Percentiles rank a stretch among this genome's conserved stretches.
These are phyloP conservation scores for Flaveria bidentis DNA, from an alignment of 129 eudicot species.

Conservation along the genomic window DNA sequence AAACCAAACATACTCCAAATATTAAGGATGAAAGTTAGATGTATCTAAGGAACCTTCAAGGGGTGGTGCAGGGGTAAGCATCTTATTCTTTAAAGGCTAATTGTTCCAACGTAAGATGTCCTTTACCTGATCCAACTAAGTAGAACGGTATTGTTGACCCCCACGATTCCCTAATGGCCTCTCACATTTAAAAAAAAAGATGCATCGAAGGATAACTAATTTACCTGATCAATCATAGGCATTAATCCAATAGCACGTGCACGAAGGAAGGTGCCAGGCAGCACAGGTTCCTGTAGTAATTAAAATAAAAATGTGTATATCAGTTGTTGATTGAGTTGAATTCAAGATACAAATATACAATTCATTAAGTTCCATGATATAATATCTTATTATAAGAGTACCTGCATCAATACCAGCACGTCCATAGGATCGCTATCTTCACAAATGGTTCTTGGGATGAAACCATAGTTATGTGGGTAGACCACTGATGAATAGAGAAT, in stretches of 20 bases:
- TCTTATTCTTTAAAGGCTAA: not conserved
- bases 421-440: slow-evolving; percentile 97
- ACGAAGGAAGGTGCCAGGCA: slow-evolving; percentile 86
- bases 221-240: slow-evolving; percentile 99
- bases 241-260: slow-evolving; percentile 96
- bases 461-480: slow-evolving; percentile 97
- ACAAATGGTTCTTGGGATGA: slow-evolving; percentile 88
- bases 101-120: not conserved
- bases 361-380: not conserved
- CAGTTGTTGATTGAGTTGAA: slow-evolving; percentile 19
- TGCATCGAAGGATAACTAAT: not conserved
- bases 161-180: not conserved
- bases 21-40: not conserved
- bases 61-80: not conserved
- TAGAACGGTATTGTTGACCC: not conserved
- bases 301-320: not conserved
- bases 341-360: not conserved
- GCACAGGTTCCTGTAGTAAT: slow-evolving; percentile 78
- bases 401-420: slow-evolving; percentile 96
- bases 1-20: not conserved
- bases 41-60: not conserved
- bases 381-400: slow-evolving; percentile 13
- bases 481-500: slow-evolving; percentile 94
- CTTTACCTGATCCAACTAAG: not conserved
- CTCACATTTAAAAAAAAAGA: not conserved